Percentiles rank a stretch among this genome's conserved stretches.
phyloP scores from a whole-genome alignment of 441 rosid species.

The Erodium trifolium region DNA sequence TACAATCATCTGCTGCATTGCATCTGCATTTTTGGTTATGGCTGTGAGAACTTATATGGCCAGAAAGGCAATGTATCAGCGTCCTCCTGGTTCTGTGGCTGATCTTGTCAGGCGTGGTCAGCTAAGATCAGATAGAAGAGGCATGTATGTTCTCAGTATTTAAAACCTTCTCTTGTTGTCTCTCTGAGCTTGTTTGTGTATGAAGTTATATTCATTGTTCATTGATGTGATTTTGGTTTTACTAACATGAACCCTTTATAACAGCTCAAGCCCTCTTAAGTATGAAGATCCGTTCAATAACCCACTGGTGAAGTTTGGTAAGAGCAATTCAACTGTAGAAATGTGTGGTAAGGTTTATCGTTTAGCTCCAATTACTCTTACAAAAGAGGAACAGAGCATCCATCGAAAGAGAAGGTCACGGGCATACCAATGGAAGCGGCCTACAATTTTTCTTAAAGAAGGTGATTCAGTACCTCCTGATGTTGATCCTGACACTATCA shows the following conservation, averaged over 20 bases:
- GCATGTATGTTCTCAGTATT: slow-evolving; percentile 76
- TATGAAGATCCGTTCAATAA: slow-evolving; percentile 93
- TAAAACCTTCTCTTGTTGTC: neutral
- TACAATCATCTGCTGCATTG: slow-evolving; percentile 41
- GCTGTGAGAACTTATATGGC: slow-evolving; percentile 35
- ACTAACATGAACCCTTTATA: slow-evolving; percentile 14
- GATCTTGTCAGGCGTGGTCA: slow-evolving; percentile 98
- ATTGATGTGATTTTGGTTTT: neutral
- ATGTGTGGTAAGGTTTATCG: slow-evolving; percentile 85
- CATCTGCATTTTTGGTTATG: slow-evolving; percentile 43
- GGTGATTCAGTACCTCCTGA: slow-evolving; percentile 82
- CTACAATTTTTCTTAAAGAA: slow-evolving; percentile 78
- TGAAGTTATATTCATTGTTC: neutral
- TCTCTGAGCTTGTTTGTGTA: neutral
- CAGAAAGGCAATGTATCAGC: slow-evolving; percentile 41
- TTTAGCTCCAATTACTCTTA: slow-evolving; percentile 77
- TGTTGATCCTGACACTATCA: slow-evolving; percentile 75
- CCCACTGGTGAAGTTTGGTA: slow-evolving; percentile 71
- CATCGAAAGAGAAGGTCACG: slow-evolving; percentile 92
- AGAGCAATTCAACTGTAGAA: slow-evolving; percentile 72
- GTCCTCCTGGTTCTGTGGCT: slow-evolving; percentile 61
- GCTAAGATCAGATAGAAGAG: slow-evolving; percentile 95
- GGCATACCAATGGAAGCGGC: slow-evolving; percentile 94
- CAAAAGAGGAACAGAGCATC: slow-evolving; percentile 57
- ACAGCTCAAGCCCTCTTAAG: slow-evolving; percentile 66